Conservation (phyloP, 176 grass and related monocot species). For the Musa beccarii region DNA sequence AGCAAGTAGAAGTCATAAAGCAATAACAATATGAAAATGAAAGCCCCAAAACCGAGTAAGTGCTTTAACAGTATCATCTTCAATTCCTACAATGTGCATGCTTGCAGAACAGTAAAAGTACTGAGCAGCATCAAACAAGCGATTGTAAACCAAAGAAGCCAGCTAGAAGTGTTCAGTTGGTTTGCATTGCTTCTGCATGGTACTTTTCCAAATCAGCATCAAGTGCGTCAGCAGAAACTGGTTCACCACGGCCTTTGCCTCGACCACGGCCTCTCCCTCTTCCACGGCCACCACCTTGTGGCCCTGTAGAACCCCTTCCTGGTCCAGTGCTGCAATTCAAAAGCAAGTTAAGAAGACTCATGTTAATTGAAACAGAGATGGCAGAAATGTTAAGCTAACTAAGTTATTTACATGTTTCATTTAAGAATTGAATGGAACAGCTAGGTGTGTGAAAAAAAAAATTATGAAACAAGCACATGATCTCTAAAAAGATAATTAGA, state of each 20-base stretch:
- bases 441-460: too few relatives aligned
- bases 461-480: too few relatives aligned
- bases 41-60: not conserved
- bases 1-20: not conserved
- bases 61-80: not conserved
- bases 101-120: not conserved
- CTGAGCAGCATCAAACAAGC: not conserved
- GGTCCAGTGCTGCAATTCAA: conserved; percentile 4
- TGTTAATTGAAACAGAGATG: too few relatives aligned
- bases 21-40: not conserved
- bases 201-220: conserved; percentile 49
- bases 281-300: conserved; percentile 14
- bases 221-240: conserved; percentile 37
- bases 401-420: too few relatives aligned
- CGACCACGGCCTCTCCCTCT: conserved; percentile 6
- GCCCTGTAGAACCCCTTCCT: conserved; percentile 9
- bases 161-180: conserved; percentile 14
- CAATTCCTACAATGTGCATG: not conserved
- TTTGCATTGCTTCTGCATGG: conserved; percentile 27
- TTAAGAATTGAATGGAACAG: too few relatives aligned
- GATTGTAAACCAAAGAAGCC: not conserved
- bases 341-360: too few relatives aligned
- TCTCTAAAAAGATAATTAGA: too few relatives aligned
- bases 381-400: too few relatives aligned
- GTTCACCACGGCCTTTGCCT: conserved; percentile 3